phyloP scores from a whole-genome alignment of 1,139 yeast species.

The Diutina scorzettiae region DNA sequence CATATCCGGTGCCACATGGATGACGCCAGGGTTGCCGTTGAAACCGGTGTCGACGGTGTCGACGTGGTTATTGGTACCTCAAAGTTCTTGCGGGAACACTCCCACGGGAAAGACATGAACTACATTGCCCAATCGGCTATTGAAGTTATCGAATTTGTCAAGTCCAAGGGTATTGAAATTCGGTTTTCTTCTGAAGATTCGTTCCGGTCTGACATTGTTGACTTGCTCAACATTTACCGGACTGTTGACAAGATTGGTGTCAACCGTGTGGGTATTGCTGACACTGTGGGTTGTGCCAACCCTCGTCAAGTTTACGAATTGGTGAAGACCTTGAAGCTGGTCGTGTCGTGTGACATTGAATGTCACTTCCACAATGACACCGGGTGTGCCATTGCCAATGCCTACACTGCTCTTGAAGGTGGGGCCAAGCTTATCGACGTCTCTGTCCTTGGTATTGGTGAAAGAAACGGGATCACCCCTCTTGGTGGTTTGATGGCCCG shows the following conservation, averaged over 20 bases:
- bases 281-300: slow-evolving; percentile 51
- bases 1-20: slow-evolving; percentile 52
- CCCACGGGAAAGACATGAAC: slow-evolving; percentile 46
- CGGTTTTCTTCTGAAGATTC: slow-evolving; percentile 48
- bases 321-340: slow-evolving; percentile 45
- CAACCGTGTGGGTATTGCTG: slow-evolving; percentile 50
- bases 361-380: slow-evolving; percentile 53
- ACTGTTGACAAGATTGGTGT: slow-evolving; percentile 50
- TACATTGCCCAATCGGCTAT: slow-evolving; percentile 40
- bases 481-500: slow-evolving; percentile 52
- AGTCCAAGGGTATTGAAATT: slow-evolving; percentile 45
- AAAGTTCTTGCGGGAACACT: slow-evolving; percentile 38
- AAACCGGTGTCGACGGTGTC: slow-evolving; percentile 51
- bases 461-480: slow-evolving; percentile 50
- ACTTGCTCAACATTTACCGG: slow-evolving; percentile 42
- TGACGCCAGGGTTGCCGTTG: slow-evolving; percentile 46
- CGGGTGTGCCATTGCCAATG: slow-evolving; percentile 52
- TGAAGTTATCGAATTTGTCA: slow-evolving; percentile 46
- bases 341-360: slow-evolving; percentile 45
- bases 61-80: slow-evolving; percentile 51
- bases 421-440: slow-evolving; percentile 49
- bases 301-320: slow-evolving; percentile 50
- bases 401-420: slow-evolving; percentile 51
- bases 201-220: slow-evolving; percentile 46
- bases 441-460: slow-evolving; percentile 48